These are phyloP conservation scores for Debaryomyces psychrophilus DNA, from an alignment of 1,139 yeast species.

Conservation along the genomic window DNA sequence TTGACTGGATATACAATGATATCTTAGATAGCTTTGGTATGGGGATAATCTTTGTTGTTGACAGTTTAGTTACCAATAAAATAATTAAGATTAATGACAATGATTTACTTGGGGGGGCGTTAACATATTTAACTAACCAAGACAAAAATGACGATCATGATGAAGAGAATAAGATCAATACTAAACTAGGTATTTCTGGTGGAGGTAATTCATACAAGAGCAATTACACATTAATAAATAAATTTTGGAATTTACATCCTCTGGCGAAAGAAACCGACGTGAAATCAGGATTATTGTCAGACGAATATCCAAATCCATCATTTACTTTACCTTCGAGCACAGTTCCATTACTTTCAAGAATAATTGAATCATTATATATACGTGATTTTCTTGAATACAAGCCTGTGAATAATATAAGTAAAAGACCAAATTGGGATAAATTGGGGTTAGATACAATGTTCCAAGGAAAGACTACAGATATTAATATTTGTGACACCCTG, in stretches of 20 bases:
- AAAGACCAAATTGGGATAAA: conserved; percentile 50
- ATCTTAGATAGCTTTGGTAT: conserved; percentile 64
- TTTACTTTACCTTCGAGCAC: conserved; percentile 56
- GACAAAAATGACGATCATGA: conserved; percentile 6
- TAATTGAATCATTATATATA: conserved; percentile 54
- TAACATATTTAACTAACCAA: conserved; percentile 22
- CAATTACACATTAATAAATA: conserved; percentile 43
- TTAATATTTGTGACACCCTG: conserved; percentile 36
- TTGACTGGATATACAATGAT: conserved; percentile 50
- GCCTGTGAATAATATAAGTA: conserved; percentile 42
- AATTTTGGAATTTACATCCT: conserved; percentile 53
- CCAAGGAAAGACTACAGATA: conserved; percentile 40
- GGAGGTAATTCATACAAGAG: conserved; percentile 35
- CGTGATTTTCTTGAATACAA: conserved; percentile 49
- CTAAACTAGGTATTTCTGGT: conserved; percentile 35
- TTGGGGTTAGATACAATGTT: conserved; percentile 43
- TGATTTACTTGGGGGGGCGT: conserved; percentile 37
- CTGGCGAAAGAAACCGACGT: conserved; percentile 25
- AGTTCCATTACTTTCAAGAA: conserved; percentile 51
- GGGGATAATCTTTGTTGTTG: conserved; percentile 38
- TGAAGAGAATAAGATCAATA: conserved; percentile 20
- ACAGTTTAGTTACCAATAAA: conserved; percentile 29
- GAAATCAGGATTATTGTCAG: conserved; percentile 17
- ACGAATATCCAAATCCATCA: conserved; percentile 47
- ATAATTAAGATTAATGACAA: conserved; percentile 30